Evolutionary conservation across 202 grass and related monocot genomes (phyloP).

Genomic region (Tripidium arundinaceum): DNA sequence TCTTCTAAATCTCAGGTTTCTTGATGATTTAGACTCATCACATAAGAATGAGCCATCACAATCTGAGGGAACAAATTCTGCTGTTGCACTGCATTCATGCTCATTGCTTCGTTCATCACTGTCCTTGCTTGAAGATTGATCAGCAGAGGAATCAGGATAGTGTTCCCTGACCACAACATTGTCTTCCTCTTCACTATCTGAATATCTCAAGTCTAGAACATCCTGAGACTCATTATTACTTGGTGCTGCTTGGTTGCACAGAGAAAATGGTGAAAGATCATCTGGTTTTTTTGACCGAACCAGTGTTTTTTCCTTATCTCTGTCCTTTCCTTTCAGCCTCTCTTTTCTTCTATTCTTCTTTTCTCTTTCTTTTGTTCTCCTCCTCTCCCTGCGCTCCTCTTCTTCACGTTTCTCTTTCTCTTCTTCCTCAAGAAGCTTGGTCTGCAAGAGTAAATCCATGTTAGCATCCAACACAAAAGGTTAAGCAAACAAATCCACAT

Average conservation of each 20-base stretch:
- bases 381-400: constrained; percentile 78
- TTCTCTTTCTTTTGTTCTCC: constrained; percentile 68
- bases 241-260: background rate
- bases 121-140: constrained; percentile 28
- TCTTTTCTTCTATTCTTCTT: constrained; percentile 88
- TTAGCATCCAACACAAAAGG: background rate
- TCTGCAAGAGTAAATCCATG: constrained; percentile 40
- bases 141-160: constrained; percentile 23
- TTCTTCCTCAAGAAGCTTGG: constrained; percentile 88
- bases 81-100: constrained; percentile 7
- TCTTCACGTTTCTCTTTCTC: constrained; percentile 86
- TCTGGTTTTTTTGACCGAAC: constrained; percentile 30
- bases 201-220: constrained; percentile 29
- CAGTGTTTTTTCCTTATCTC: constrained; percentile 44
- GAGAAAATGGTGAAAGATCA: constrained; percentile 8
- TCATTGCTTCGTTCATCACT: constrained; percentile 3
- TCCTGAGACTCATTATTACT: constrained; percentile 27
- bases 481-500: constrained; percentile 11
- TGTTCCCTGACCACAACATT: background rate
- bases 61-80: constrained; percentile 31
- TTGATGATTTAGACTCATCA: constrained; percentile 63
- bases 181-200: constrained; percentile 39
- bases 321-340: constrained; percentile 71
- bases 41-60: constrained; percentile 34
- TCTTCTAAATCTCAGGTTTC: constrained; percentile 52